Base-by-base conservation (phyloP, 208 protist genomes). In the Wallacemonas sp. region DNA sequence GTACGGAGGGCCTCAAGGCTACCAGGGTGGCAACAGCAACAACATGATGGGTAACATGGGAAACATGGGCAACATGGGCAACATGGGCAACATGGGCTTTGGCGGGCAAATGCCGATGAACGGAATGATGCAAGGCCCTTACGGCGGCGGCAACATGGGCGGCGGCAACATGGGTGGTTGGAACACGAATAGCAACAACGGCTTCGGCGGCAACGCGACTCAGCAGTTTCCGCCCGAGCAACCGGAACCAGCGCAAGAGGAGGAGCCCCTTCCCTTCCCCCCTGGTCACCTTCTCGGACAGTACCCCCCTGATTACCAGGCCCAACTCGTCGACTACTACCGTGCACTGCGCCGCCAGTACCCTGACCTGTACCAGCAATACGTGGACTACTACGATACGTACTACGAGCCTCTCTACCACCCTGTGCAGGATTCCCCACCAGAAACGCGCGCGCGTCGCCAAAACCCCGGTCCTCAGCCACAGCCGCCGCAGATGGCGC, bases 351-450 rank as follows among this genome's bases (percentile, higher is more conserved):
- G 75, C 16, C 67, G 74, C 20, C 72, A 78, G 57, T 80, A 87
- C 57, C 81, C 81, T 2, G 74, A 87, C 22, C 59, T 83, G 10
- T 87, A 87, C 23, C 65, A 73, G 68, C 81, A 87, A 68, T 87
- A 87, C 62, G 66, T 80, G 1, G 59, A 81, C 31, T 87, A 87
- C 64, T 82, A 83, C 67, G 39, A 76, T 14, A 79, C 42, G 18
- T 87, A 81, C 69, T 87, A 81, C 61, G 69, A 67, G 50, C 77
- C 72, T 1, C 65, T 83, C 3, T 79, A 81, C 64, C 16, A 59
- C 52, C 52, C 52, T 11, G 18, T 28, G 5, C 52, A 10, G 8
- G 52, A 59, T 29, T 59, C 52, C 7, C 52, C 52, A 25, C 52
- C 52, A 18, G 52, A 59, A 10, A 12, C 32, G 52, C 7, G n/a